phyloP scores from a whole-genome alignment of 164 flowering plant genomes.

The Warburgia ugandensis region DNA sequence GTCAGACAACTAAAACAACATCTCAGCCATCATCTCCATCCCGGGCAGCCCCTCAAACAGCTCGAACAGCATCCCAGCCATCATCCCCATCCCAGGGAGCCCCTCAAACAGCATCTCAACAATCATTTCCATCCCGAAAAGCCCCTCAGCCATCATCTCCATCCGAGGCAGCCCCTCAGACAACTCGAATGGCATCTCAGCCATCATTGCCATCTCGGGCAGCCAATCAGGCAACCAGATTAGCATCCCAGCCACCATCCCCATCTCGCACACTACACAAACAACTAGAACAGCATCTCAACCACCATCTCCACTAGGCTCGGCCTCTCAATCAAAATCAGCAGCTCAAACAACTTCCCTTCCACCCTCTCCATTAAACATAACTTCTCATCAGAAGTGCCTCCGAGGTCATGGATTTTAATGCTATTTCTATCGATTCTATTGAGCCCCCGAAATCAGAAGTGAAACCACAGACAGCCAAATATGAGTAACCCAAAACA shows the following conservation, averaged over 20 bases:
- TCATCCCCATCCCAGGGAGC: slow-evolving; percentile 4
- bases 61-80: slow-evolving; percentile 2
- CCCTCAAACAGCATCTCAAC: slow-evolving; percentile 4
- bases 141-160: slow-evolving; percentile 19
- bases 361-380: neutral
- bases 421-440: slow-evolving; percentile 5
- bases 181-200: neutral
- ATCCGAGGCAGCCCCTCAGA: slow-evolving; percentile 13
- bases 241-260: neutral
- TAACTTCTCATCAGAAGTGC: no score
- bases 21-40: slow-evolving; percentile 11
- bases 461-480: slow-evolving; percentile 12
- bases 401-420: no score
- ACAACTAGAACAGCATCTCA: slow-evolving; percentile 2
- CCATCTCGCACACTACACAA: slow-evolving; percentile 1
- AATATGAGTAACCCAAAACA: slow-evolving; percentile 13
- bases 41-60: slow-evolving; percentile 5
- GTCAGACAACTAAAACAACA: slow-evolving; percentile 1
- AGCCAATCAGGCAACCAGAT: neutral
- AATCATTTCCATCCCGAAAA: neutral
- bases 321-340: neutral
- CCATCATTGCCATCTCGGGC: neutral
- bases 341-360: neutral
- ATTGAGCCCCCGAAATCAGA: slow-evolving; percentile 6
- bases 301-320: slow-evolving; percentile 2